Conservation (phyloP, 306 rosid species). For the Sindora glabra region DNA sequence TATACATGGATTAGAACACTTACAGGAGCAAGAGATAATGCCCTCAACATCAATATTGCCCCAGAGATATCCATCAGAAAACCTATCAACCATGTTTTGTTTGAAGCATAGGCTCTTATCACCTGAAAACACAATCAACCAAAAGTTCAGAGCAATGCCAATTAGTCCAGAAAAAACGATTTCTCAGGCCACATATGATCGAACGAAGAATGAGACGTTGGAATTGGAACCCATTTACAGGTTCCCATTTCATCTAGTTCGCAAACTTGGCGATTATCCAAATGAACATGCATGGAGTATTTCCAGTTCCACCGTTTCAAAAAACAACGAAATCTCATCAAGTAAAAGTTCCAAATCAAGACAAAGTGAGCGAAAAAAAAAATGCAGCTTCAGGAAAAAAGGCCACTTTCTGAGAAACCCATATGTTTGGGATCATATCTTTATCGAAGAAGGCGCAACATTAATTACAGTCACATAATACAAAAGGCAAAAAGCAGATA, state of each 20-base stretch:
- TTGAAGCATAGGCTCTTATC: slow-evolving; percentile 77
- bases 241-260: too few relatives aligned
- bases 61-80: slow-evolving; percentile 93
- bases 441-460: neutral
- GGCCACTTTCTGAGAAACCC: too few relatives aligned
- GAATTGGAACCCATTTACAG: too few relatives aligned
- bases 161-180: too few relatives aligned
- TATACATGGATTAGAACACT: slow-evolving; percentile 23
- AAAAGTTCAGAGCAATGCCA: neutral
- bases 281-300: neutral
- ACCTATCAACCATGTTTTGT: slow-evolving; percentile 74
- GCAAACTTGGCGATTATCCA: too few relatives aligned
- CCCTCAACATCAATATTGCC: slow-evolving; percentile 86
- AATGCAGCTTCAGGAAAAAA: neutral
- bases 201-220: too few relatives aligned
- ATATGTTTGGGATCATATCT: neutral
- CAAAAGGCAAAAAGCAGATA: neutral
- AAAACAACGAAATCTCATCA: too few relatives aligned
- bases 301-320: neutral
- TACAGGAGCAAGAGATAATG: slow-evolving; percentile 91
- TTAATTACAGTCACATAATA: neutral
- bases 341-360: neutral
- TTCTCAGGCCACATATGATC: too few relatives aligned
- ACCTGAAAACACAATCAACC: slow-evolving; percentile 45
- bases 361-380: neutral